Conservation (phyloP, 2,329 filamentous ascomycete genomes). For the Colletotrichum echinochloae region DNA sequence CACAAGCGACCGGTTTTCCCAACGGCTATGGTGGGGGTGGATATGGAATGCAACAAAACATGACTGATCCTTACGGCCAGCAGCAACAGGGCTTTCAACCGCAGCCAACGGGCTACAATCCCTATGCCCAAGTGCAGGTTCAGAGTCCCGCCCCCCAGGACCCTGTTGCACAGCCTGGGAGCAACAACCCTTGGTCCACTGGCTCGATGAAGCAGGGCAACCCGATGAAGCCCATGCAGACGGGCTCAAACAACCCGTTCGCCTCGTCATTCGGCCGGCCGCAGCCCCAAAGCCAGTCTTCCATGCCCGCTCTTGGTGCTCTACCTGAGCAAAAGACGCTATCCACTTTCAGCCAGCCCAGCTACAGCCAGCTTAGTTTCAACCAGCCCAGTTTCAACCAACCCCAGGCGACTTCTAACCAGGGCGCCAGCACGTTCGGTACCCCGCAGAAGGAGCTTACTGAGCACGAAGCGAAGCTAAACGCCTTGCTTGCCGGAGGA, state of each 20-base stretch:
- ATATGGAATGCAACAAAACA: conserved; percentile 75
- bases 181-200: conserved; percentile 93
- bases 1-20: conserved; percentile 62
- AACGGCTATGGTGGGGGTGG: conserved; percentile 74
- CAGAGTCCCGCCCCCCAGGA: conserved; percentile 64
- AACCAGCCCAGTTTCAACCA: conserved; percentile 8
- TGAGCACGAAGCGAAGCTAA: conserved; percentile 81
- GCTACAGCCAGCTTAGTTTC: conserved; percentile 10
- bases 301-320: conserved; percentile 78
- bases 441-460: conserved; percentile 66
- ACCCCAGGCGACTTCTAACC: neutral
- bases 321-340: conserved; percentile 88
- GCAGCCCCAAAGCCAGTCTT: conserved; percentile 66
- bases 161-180: conserved; percentile 78
- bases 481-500: conserved; percentile 84
- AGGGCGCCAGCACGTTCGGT: conserved; percentile 26
- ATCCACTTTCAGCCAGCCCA: conserved; percentile 66
- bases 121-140: conserved; percentile 59
- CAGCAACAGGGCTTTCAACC: conserved; percentile 63
- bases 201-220: conserved; percentile 67
- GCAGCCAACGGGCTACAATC: conserved; percentile 67
- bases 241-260: conserved; percentile 98
- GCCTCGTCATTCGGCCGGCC: conserved; percentile 77
- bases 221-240: conserved; percentile 82
- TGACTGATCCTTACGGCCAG: conserved; percentile 76